Base-by-base conservation (phyloP, 345 rosid genomes). In the Clarkia xantiana region DNA sequence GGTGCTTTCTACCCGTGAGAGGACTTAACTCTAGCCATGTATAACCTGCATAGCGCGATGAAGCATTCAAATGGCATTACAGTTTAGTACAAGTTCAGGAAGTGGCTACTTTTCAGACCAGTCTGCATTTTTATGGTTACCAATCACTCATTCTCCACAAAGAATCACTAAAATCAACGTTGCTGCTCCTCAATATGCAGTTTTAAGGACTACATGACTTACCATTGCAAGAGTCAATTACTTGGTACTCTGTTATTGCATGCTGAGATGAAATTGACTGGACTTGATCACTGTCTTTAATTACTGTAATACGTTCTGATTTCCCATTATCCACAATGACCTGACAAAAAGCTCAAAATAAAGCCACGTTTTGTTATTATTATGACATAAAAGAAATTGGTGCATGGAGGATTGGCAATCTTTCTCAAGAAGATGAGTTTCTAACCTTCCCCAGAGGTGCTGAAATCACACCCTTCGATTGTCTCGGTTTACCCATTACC, bases 1-100 rank as follows among this genome's bases (percentile, higher is more conserved):
- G 96, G 71, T 91, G 98, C 63, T 91, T 91, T 72, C 98, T 76
- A 18, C 94, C 96, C 45, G 98, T 86, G 64, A 83, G 76, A 16
- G 98, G 98, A 0, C 79, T 70, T 57, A 83, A 68, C 69, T 86
- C 93, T 53, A 91, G 70, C 98, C 96, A 86, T 40, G 98, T 63
- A 68, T 68, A 83, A 62, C 96, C 96, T 91, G 70, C 66, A 80
- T 41, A 42, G 57, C 18, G 7, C 0, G 8, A 23, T 3, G 17
- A 17, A 48, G 16, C 25, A 49, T 13, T n/a, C 13, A 2, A 15
- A 29, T 14, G 7, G 17, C 10, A 23, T 1, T 29, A 29, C 1
- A 29, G 36, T 29, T 29, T 29, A 10, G 36, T 29, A 29, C 36
- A 29, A 4, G 36, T 29, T 29, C 8, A 5, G 36, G 8, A 29